A percentile compares a stretch with the other conserved stretches of the same genome.
Evolutionary conservation across 768 basidiomycete species (phyloP).

Genomic region (Macrolepiota fuliginosa): DNA sequence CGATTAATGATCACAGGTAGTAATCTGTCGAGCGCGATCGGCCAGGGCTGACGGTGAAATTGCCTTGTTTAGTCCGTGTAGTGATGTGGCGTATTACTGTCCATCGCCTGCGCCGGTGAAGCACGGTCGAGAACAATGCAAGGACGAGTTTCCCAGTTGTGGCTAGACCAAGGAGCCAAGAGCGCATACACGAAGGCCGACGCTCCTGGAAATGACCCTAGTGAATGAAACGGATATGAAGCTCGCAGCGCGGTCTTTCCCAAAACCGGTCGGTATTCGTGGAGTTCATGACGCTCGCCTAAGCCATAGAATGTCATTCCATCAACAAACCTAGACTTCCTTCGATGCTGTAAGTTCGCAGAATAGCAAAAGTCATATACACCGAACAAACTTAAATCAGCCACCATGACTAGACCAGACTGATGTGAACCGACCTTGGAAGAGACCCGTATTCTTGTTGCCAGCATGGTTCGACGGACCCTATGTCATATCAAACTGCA

Average conservation of each 20-base stretch:
- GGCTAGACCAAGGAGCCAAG: neutral
- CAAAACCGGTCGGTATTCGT: neutral
- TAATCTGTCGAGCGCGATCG: neutral
- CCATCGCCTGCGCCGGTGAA: neutral
- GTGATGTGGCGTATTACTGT: neutral
- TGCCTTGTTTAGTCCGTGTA: neutral
- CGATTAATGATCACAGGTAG: neutral
- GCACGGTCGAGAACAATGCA: neutral
- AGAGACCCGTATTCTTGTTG: neutral
- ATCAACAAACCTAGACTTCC: too few relatives aligned
- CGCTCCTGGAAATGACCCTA: neutral
- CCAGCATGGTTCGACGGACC: neutral
- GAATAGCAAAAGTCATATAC: neutral
- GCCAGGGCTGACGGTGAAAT: neutral
- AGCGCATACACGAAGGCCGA: neutral
- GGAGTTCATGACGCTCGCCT: neutral
- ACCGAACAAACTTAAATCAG: neutral
- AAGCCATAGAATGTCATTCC: neutral
- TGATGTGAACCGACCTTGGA: neutral
- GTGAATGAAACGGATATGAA: neutral
- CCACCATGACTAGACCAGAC: neutral
- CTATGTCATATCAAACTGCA: neutral
- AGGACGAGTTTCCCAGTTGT: neutral
- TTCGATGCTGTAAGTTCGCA: neutral
- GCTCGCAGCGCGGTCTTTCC: neutral